phyloP scores from a whole-genome alignment of 805 yeast species.

The Cyberlindnera veronae region DNA sequence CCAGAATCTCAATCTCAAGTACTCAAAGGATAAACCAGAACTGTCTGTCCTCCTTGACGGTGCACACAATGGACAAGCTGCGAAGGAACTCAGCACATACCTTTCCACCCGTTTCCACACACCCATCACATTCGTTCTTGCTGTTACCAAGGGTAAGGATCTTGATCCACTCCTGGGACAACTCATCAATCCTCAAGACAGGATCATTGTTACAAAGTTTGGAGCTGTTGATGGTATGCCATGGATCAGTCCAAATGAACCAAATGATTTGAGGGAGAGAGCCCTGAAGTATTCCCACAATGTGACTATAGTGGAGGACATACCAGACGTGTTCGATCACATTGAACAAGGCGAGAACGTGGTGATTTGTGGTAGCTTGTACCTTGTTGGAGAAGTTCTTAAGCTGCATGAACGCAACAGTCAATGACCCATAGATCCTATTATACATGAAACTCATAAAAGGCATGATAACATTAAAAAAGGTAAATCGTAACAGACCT shows the following conservation, averaged over 20 bases:
- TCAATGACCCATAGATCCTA: neutral
- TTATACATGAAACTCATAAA: neutral
- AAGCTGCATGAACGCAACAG: constrained; percentile 30
- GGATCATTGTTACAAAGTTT: constrained; percentile 60
- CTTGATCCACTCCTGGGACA: constrained; percentile 47
- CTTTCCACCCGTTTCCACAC: constrained; percentile 43
- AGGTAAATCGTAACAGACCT: neutral
- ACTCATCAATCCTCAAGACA: constrained; percentile 49
- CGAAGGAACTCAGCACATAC: constrained; percentile 50
- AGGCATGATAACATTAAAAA: neutral
- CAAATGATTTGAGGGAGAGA: constrained; percentile 24
- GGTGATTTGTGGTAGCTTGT: constrained; percentile 69
- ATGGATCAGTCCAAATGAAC: constrained; percentile 63
- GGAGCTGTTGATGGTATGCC: constrained; percentile 86
- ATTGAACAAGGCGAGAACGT: constrained; percentile 27
- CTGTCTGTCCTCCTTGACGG: constrained; percentile 68
- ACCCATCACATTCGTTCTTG: constrained; percentile 54
- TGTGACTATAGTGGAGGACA: constrained; percentile 25
- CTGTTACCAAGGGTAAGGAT: constrained; percentile 73
- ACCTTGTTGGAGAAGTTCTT: constrained; percentile 57
- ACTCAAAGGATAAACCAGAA: constrained; percentile 22
- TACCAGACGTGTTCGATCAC: constrained; percentile 27
- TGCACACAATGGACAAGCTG: constrained; percentile 89
- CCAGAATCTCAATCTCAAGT: constrained; percentile 43
- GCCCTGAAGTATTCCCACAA: constrained; percentile 28